Evolutionary conservation across 257 asterid species (phyloP).

Genomic region (Cinchona pubescens): DNA sequence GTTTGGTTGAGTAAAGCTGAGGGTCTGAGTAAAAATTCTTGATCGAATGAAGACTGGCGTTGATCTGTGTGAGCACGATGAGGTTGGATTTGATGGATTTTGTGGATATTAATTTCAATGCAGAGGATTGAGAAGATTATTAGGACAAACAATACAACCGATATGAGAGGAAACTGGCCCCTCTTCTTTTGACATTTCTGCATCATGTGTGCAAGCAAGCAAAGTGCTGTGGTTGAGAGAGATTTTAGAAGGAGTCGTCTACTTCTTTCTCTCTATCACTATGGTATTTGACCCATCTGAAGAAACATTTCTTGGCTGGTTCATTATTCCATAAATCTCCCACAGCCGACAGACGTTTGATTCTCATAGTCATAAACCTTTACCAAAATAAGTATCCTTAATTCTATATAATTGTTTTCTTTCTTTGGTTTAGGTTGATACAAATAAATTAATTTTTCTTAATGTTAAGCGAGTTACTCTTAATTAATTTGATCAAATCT

Average conservation of each 20-base stretch:
- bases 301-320: no score
- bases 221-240: no score
- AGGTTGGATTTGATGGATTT: slow-evolving; percentile 34
- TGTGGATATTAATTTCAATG: slow-evolving; percentile 50
- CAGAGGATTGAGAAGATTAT: slow-evolving; percentile 54
- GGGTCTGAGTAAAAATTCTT: slow-evolving; percentile 27
- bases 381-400: no score
- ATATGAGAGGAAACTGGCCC: slow-evolving; percentile 53
- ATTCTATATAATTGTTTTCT: no score
- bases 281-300: not conserved
- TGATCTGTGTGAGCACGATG: not conserved
- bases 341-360: not conserved
- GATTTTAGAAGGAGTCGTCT: not conserved
- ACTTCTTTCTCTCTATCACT: not conserved
- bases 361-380: not conserved
- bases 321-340: no score
- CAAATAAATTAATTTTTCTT: no score
- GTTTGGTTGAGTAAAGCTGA: slow-evolving; percentile 29
- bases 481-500: no score
- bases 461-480: no score
- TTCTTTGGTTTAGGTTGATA: no score
- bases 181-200: slow-evolving; percentile 68
- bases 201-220: slow-evolving; percentile 26
- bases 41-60: slow-evolving; percentile 22
- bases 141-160: slow-evolving; percentile 45